Percentiles rank a stretch among this genome's conserved stretches.
Evolutionary conservation across 2,329 filamentous ascomycete genomes (phyloP).

Genomic region (Colletotrichum aenigma): DNA sequence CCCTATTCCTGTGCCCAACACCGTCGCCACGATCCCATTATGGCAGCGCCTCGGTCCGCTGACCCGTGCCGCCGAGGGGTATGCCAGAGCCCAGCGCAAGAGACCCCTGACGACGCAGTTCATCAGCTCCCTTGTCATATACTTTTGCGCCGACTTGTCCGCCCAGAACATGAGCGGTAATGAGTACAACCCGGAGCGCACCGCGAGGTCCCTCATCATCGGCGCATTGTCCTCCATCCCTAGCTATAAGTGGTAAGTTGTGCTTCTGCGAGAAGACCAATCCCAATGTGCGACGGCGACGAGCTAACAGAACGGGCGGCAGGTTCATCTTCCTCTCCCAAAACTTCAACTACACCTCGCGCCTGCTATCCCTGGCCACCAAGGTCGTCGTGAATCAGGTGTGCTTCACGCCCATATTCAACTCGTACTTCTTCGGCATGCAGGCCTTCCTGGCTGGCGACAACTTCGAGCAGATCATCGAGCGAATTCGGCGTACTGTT

Average conservation of each 20-base stretch:
- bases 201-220: slow-evolving; percentile 74
- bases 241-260: slow-evolving; percentile 76
- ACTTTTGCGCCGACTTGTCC: slow-evolving; percentile 76
- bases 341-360: slow-evolving; percentile 84
- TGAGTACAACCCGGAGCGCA: slow-evolving; percentile 72
- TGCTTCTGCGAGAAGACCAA: neutral
- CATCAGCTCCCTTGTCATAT: slow-evolving; percentile 76
- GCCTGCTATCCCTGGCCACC: slow-evolving; percentile 69
- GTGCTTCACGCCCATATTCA: slow-evolving; percentile 83
- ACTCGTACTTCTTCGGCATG: slow-evolving; percentile 81
- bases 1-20: slow-evolving; percentile 47
- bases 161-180: slow-evolving; percentile 72
- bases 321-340: slow-evolving; percentile 82
- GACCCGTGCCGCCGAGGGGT: slow-evolving; percentile 59
- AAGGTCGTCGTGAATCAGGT: slow-evolving; percentile 84
- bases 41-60: slow-evolving; percentile 65
- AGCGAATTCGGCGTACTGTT: slow-evolving; percentile 76
- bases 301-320: neutral
- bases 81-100: slow-evolving; percentile 72
- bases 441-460: slow-evolving; percentile 79
- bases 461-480: slow-evolving; percentile 64
- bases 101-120: slow-evolving; percentile 83
- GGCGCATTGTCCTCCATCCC: slow-evolving; percentile 77
- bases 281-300: neutral
- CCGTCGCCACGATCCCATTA: slow-evolving; percentile 46